phyloP scores from a whole-genome alignment of 169 alveolate species.

The Plasmodium fragile region DNA sequence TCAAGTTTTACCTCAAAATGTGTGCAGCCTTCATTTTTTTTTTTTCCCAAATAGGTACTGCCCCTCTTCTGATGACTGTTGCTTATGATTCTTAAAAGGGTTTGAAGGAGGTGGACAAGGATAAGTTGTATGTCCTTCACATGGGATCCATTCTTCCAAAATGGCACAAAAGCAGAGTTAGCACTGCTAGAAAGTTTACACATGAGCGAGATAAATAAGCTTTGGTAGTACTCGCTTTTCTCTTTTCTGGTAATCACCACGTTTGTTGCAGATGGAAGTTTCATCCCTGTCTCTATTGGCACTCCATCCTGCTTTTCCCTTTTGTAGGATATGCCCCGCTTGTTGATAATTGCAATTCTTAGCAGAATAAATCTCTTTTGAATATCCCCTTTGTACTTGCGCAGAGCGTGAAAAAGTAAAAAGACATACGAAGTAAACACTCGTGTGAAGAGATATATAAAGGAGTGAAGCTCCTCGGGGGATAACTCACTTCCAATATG shows the following conservation, averaged over 20 bases:
- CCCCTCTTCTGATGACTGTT: neutral
- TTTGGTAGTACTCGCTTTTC: neutral
- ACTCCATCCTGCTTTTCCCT: neutral
- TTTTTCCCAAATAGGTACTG: neutral
- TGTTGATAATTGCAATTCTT: conserved; percentile 22
- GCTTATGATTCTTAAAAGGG: conserved; percentile 13
- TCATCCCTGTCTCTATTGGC: neutral
- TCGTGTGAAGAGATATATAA: neutral
- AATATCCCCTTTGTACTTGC: neutral
- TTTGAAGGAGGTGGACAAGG: conserved; percentile 1
- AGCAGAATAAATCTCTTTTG: conserved; percentile 17
- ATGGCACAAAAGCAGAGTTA: neutral
- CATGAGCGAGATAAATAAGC: neutral
- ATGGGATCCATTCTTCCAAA: neutral
- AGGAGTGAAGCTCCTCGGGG: neutral
- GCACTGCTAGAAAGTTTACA: neutral
- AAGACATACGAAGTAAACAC: neutral
- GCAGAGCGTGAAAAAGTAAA: conserved; percentile 2
- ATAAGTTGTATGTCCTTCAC: neutral
- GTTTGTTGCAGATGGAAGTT: neutral
- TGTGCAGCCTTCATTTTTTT: neutral
- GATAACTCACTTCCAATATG: neutral
- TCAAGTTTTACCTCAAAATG: neutral
- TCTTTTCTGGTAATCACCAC: neutral
- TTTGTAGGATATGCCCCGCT: neutral